phyloP scores from a whole-genome alignment of 164 flowering plant species.

The Tetrastigma voinierianum region DNA sequence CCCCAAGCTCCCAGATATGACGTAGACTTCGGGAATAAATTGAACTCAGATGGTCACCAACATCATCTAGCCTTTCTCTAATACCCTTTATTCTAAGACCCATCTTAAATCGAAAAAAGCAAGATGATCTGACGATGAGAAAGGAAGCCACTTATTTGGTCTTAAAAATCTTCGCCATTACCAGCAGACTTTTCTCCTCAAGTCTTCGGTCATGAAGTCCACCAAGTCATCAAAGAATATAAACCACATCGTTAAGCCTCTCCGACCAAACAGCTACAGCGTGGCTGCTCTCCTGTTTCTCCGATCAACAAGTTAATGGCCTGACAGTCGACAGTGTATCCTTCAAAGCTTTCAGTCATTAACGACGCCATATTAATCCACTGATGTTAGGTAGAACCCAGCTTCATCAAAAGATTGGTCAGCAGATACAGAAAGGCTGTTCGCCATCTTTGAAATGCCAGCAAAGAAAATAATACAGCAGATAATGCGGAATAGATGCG shows the following conservation, averaged over 20 bases:
- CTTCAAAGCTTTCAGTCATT: slow-evolving; percentile 9
- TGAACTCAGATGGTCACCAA: background rate
- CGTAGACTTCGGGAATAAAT: no score
- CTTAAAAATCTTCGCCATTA: background rate
- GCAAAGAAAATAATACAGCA: no score
- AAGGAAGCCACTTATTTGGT: slow-evolving; percentile 9
- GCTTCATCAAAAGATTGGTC: background rate
- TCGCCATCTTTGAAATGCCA: slow-evolving; percentile 2
- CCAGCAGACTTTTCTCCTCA: no score
- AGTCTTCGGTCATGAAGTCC: slow-evolving; percentile 8
- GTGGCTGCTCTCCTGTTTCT: background rate
- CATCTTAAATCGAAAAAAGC: slow-evolving; percentile 13
- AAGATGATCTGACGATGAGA: slow-evolving; percentile 7
- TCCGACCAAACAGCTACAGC: background rate
- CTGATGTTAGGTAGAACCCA: background rate
- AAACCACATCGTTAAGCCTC: slow-evolving; percentile 9
- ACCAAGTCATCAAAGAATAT: slow-evolving; percentile 15
- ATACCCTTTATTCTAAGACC: slow-evolving; percentile 17
- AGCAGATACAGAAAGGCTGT: background rate
- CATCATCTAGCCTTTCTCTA: slow-evolving; percentile 10
- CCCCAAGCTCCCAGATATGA: background rate
- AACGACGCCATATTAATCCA: slow-evolving; percentile 8
- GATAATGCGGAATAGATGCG: no score
- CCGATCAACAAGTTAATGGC: slow-evolving; percentile 17
- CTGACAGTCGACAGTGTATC: slow-evolving; percentile 3